Percentiles rank a stretch among this genome's conserved stretches.
Conservation (phyloP, 139 green algal genomes). For the Eudorina sp. region DNA sequence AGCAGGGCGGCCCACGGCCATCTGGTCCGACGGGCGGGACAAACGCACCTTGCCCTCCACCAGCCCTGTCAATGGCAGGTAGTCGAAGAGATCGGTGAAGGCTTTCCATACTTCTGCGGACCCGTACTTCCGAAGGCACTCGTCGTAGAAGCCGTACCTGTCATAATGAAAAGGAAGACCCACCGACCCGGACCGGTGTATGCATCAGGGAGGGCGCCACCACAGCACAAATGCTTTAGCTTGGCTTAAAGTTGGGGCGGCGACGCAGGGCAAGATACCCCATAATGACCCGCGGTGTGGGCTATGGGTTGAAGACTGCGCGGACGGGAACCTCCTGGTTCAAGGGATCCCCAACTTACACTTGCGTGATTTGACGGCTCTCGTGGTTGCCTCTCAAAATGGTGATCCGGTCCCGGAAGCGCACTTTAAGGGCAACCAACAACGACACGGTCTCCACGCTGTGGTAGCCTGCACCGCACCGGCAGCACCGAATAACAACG, state of each 20-base stretch:
- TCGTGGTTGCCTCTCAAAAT: slow-evolving; percentile 99
- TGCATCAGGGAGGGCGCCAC: background rate
- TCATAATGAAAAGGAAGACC: background rate
- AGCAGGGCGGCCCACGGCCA: too few relatives aligned
- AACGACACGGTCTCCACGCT: slow-evolving; percentile 96
- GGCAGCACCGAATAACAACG: background rate
- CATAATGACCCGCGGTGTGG: background rate
- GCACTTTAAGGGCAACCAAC: slow-evolving; percentile 93
- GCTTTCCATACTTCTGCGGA: slow-evolving; percentile 98
- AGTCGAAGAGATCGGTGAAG: slow-evolving; percentile 99
- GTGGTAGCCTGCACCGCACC: slow-evolving; percentile 82
- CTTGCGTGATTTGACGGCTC: slow-evolving; percentile 98
- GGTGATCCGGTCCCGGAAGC: slow-evolving; percentile 96
- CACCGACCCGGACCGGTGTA: background rate
- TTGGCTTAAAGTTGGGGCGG: too few relatives aligned
- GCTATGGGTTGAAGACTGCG: background rate
- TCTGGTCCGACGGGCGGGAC: too few relatives aligned
- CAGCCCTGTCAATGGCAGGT: slow-evolving; percentile 96
- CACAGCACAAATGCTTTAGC: too few relatives aligned
- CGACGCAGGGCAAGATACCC: background rate
- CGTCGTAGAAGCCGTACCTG: slow-evolving; percentile 99
- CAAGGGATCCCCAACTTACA: slow-evolving; percentile 78
- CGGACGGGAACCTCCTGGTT: too few relatives aligned
- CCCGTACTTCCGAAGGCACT: slow-evolving; percentile 99
- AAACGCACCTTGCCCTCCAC: slow-evolving; percentile 92